phyloP scores from a whole-genome alignment of 371 early-diverging fungal species.

The Actinomucor elegans region DNA sequence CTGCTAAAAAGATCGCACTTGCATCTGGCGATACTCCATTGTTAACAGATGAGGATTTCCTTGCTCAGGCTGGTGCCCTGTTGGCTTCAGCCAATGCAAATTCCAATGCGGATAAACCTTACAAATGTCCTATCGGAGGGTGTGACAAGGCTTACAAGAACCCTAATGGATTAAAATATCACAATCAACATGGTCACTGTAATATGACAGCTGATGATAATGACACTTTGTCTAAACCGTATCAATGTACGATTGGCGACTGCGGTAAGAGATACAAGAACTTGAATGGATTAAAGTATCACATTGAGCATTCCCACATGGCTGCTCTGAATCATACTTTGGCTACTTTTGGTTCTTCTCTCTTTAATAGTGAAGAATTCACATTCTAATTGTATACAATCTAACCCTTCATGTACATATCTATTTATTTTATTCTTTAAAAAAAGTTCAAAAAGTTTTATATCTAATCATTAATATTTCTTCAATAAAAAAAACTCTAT shows the following conservation, averaged over 20 bases:
- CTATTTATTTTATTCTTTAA: too few relatives aligned
- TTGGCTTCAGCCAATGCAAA: conserved; percentile 41
- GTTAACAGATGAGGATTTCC: conserved; percentile 47
- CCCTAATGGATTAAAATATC: conserved; percentile 97
- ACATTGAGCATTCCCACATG: conserved; percentile 86
- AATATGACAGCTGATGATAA: conserved; percentile 44
- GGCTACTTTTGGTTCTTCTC: conserved; percentile 42
- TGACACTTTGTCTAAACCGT: conserved; percentile 72
- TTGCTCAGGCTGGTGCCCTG: conserved; percentile 51
- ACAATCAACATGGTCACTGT: conserved; percentile 86
- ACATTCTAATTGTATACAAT: too few relatives aligned
- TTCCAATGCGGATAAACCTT: conserved; percentile 66
- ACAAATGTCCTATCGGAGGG: conserved; percentile 84
- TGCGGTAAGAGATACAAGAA: conserved; percentile 65
- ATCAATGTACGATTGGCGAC: conserved; percentile 54
- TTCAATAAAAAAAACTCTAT: too few relatives aligned
- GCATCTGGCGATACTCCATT: conserved; percentile 28
- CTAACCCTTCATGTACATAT: too few relatives aligned
- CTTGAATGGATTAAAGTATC: conserved; percentile 96
- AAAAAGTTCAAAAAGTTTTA: too few relatives aligned
- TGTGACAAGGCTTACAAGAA: conserved; percentile 98
- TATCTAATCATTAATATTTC: too few relatives aligned
- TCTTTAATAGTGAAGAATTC: too few relatives aligned
- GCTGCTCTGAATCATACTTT: conserved; percentile 50
- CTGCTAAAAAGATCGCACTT: conserved; percentile 46